Conservation (phyloP, 192 early-diverging fungal species). For the Podila epigama region DNA sequence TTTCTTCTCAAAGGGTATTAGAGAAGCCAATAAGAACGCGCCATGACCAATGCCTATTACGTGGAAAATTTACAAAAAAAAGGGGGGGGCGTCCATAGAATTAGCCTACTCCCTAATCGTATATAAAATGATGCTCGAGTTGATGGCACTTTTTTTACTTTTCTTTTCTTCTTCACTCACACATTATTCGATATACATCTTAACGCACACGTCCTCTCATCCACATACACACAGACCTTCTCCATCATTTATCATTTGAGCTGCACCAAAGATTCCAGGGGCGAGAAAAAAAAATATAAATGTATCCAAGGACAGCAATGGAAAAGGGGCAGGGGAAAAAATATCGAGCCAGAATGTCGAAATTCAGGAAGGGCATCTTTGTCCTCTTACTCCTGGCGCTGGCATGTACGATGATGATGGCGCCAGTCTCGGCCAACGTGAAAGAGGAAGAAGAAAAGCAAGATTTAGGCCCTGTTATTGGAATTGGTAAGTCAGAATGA, state of each 20-base stretch:
- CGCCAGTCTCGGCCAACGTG: background rate
- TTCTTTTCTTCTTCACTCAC: background rate
- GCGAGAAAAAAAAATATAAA: background rate
- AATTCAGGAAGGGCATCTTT: background rate
- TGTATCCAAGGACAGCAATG: background rate
- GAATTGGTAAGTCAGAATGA: constrained; percentile 7
- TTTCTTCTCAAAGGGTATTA: too few relatives aligned
- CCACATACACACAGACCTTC: background rate
- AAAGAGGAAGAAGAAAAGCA: background rate
- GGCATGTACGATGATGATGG: background rate
- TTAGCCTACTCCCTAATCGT: background rate
- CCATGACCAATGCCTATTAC: too few relatives aligned
- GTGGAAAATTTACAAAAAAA: too few relatives aligned
- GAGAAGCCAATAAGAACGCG: too few relatives aligned
- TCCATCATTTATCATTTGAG: background rate
- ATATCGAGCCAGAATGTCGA: background rate
- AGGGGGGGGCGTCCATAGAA: too few relatives aligned
- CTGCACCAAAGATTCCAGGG: background rate
- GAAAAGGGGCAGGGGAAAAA: background rate
- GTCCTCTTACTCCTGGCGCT: background rate
- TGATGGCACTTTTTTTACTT: background rate
- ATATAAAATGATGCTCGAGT: background rate
- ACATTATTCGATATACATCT: background rate
- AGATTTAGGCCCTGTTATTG: background rate
- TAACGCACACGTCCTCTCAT: background rate